Conservation (phyloP, 2,329 filamentous ascomycete genomes). For the Chrysoporthe cubensis region DNA sequence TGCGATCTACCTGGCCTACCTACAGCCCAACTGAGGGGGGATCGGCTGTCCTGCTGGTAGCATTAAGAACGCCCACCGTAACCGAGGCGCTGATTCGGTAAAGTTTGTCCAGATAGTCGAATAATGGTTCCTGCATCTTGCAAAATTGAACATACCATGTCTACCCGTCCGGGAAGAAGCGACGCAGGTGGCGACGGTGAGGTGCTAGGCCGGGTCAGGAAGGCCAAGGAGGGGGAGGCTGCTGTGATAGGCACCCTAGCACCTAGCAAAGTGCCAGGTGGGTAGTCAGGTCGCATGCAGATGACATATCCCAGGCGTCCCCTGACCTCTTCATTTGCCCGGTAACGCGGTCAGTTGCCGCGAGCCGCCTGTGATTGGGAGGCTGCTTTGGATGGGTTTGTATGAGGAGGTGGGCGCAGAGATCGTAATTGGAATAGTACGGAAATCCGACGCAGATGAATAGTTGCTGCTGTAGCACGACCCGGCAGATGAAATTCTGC, state of each 20-base stretch:
- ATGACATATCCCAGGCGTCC: slow-evolving; percentile 1
- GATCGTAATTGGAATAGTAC: background rate
- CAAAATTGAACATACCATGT: background rate
- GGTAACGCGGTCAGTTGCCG: slow-evolving; percentile 3
- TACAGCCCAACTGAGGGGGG: background rate
- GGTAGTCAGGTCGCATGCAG: slow-evolving; percentile 10
- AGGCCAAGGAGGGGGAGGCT: background rate
- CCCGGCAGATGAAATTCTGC: background rate
- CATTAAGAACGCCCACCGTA: slow-evolving; percentile 12
- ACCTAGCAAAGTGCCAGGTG: background rate
- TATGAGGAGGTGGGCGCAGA: background rate
- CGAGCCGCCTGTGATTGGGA: background rate
- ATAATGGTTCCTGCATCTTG: background rate
- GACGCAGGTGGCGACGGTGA: background rate
- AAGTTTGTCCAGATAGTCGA: background rate
- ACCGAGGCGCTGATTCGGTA: slow-evolving; percentile 15
- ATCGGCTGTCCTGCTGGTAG: slow-evolving; percentile 17
- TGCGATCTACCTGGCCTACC: slow-evolving; percentile 1
- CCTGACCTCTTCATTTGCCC: slow-evolving; percentile 1
- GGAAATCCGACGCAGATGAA: background rate
- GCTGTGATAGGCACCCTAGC: slow-evolving; percentile 1
- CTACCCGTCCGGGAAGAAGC: background rate
- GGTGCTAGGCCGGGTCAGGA: slow-evolving; percentile 11
- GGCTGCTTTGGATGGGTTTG: background rate
- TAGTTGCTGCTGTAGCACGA: background rate